phyloP scores from a whole-genome alignment of 2,329 filamentous ascomycete genomes.

The Pseudocercospora vitis region DNA sequence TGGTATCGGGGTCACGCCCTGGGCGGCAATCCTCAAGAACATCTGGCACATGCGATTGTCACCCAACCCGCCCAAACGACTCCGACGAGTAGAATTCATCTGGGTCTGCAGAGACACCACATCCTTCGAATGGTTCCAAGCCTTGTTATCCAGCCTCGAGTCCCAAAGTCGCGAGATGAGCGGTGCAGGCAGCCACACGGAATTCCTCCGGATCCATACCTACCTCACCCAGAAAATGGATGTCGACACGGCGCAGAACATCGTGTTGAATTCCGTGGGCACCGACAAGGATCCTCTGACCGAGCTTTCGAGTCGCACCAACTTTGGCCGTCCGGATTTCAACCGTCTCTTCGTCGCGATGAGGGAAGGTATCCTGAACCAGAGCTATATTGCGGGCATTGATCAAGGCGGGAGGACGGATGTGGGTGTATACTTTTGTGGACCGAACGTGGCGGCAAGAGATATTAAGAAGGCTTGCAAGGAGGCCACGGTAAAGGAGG shows the following conservation, averaged over 20 bases:
- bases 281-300: constrained; percentile 86
- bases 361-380: constrained; percentile 82
- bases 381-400: constrained; percentile 79
- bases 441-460: constrained; percentile 75
- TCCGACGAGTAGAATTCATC: constrained; percentile 96
- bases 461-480: constrained; percentile 82
- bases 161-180: constrained; percentile 70
- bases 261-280: constrained; percentile 93
- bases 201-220: constrained; percentile 97
- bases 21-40: constrained; percentile 88
- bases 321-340: constrained; percentile 95
- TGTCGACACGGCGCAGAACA: constrained; percentile 90
- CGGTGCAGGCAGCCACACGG: constrained; percentile 58
- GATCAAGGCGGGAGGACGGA: constrained; percentile 69
- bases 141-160: constrained; percentile 85
- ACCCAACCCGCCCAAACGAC: constrained; percentile 82
- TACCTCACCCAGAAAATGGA: constrained; percentile 95
- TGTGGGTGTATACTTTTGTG: constrained; percentile 97
- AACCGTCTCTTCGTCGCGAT: constrained; percentile 74
- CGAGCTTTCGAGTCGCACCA: constrained; percentile 83
- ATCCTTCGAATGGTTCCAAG: constrained; percentile 99
- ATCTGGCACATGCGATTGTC: constrained; percentile 94
- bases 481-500: constrained; percentile 69
- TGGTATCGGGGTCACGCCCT: constrained; percentile 83
- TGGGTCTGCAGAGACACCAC: constrained; percentile 96